Evolutionary conservation across 2,329 filamentous ascomycete species (phyloP), one percentile per base, ranked within the genome.

Genomic region (Dissoconium aciculare): DNA sequence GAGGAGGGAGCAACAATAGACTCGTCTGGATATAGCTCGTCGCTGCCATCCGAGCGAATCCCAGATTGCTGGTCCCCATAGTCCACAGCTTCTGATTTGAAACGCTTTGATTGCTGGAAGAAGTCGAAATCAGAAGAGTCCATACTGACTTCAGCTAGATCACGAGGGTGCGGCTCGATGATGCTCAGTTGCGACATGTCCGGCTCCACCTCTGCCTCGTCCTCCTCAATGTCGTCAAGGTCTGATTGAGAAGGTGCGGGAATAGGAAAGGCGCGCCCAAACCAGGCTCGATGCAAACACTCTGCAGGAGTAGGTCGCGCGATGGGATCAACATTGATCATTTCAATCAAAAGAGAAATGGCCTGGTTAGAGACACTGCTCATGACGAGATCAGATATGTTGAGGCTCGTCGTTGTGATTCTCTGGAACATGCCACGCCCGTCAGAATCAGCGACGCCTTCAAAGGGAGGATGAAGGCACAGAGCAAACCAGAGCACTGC

Each of bases 401-500:
- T 71, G 4, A 89, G 59, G 0, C 71, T 63, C 3, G 67, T 74
- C 4, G 74, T 81, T 79, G 94, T 93, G 50, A 95, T 89, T 40
- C 74, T 79, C 38, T 82, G 66, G 35, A 93, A 69, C 56, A 95
- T 75, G 44, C 81, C 78, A 3, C 74, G 74, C 38, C 87, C 80
- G 40, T 73, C 76, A 30, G 78, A 73, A 43, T 83, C 81, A 15
- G 69, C 73, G 39, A 74, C 72, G 11, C 80, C 84, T 15, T 77
- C 77, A 52, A 82, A 95, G 1, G 89, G 87, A 15, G 87, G 79
- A 16, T 67, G 66, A 8, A 71, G 73, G 4, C 78, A 84, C n/a
- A 98, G 62, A 5, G 82, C 66, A 48, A 80, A 89, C 59, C 84
- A 98, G 4, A 95, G 58, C 2, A 98, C 89, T 10, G 85, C 89